phyloP scores from a whole-genome alignment of 2,329 filamentous ascomycete genomes.

The Epichloe festucae region DNA sequence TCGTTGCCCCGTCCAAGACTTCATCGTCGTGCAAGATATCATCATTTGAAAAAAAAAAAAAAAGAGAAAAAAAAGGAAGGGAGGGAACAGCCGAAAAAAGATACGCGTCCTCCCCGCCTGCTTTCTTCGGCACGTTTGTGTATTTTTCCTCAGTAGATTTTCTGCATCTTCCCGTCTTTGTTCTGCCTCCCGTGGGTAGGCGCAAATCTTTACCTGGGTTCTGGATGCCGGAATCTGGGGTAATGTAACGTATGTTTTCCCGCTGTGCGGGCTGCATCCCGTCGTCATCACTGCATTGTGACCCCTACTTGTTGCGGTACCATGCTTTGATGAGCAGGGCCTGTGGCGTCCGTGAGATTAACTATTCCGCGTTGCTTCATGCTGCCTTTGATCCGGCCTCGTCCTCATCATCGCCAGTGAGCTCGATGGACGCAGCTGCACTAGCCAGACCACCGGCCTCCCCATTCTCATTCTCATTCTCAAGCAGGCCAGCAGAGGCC shows the following conservation, averaged over 20 bases:
- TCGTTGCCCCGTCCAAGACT: not conserved
- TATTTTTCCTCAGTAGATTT: not conserved
- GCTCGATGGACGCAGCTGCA: conserved; percentile 25
- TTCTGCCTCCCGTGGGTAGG: not conserved
- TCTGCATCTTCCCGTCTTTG: not conserved
- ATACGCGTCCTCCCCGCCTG: not conserved
- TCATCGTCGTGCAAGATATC: no score
- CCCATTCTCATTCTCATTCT: conserved; percentile 34
- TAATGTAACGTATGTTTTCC: conserved; percentile 1
- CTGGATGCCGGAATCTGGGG: not conserved
- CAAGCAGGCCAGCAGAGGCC: conserved; percentile 32
- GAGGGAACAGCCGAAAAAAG: no score
- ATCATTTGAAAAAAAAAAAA: no score
- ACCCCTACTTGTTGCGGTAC: not conserved
- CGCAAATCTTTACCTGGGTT: not conserved
- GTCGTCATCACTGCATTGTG: not conserved
- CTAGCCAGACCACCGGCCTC: conserved; percentile 30
- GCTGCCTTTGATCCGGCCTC: conserved; percentile 8
- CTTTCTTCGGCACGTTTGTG: not conserved
- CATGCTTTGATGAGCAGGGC: not conserved
- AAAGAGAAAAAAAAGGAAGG: no score
- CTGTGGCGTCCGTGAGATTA: not conserved
- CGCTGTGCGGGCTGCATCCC: not conserved
- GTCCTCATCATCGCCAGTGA: conserved; percentile 20
- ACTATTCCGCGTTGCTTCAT: not conserved